A percentile compares a stretch with the other conserved stretches of the same genome.
Evolutionary conservation across 2,329 filamentous ascomycete species (phyloP).

Genomic region (Chalara sp.): DNA sequence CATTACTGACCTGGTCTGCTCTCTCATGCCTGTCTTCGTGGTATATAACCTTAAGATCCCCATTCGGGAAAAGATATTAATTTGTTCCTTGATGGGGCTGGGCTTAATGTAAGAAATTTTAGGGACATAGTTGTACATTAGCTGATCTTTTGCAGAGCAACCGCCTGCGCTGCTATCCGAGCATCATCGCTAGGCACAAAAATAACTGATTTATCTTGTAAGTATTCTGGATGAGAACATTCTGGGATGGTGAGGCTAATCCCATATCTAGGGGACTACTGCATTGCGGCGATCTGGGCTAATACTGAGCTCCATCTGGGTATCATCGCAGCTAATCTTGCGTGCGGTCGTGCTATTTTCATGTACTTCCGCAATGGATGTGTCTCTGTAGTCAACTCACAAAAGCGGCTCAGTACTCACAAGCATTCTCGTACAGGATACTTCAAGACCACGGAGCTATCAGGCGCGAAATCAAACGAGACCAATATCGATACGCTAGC

Average conservation of each 20-base stretch:
- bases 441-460: too few species aligned
- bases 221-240: background rate
- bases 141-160: slow-evolving; percentile 2
- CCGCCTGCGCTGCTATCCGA: slow-evolving; percentile 5
- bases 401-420: background rate
- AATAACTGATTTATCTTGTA: slow-evolving; percentile 7
- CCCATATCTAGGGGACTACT: too few species aligned
- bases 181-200: slow-evolving; percentile 6
- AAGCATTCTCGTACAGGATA: too few species aligned
- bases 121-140: background rate
- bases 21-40: slow-evolving; percentile 8
- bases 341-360: slow-evolving; percentile 5
- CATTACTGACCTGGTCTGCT: slow-evolving; percentile 8
- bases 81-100: slow-evolving; percentile 7
- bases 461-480: too few species aligned
- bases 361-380: slow-evolving; percentile 3
- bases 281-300: background rate
- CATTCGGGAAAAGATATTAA: background rate
- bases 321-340: slow-evolving; percentile 8
- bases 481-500: too few species aligned
- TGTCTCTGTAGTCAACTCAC: background rate
- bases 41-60: slow-evolving; percentile 6
- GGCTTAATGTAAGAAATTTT: slow-evolving; percentile 2
- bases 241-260: too few species aligned
- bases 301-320: slow-evolving; percentile 3